Percentiles rank a stretch among this genome's conserved stretches.
Conservation (phyloP, 2,329 filamentous ascomycete genomes). For the Westerdykella aurantiaca region DNA sequence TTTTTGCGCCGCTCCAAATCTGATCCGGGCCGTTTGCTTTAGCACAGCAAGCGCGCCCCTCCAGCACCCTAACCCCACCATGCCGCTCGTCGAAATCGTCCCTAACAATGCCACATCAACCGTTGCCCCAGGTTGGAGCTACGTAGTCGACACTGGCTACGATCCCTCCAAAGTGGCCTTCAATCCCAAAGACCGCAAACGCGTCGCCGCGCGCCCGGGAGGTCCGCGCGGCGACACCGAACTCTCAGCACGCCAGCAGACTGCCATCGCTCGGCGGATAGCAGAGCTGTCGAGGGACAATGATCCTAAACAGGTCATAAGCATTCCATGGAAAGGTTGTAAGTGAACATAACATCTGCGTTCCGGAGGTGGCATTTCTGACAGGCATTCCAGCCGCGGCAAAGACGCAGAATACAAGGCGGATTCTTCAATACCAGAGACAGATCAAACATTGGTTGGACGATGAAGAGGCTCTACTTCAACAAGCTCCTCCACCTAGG, state of each 20-base stretch:
- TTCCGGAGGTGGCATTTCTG: not conserved
- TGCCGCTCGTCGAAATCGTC: conserved; percentile 76
- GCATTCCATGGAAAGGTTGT: conserved; percentile 26
- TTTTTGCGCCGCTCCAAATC: no score
- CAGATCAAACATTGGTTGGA: conserved; percentile 78
- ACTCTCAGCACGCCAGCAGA: conserved; percentile 73
- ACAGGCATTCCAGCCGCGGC: conserved; percentile 15
- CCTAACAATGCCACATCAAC: conserved; percentile 59
- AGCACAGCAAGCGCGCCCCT: not conserved
- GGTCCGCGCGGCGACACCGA: conserved; percentile 47
- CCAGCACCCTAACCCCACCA: conserved; percentile 22
- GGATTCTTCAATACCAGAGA: conserved; percentile 74
- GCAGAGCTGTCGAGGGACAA: conserved; percentile 73
- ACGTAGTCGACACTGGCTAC: conserved; percentile 69
- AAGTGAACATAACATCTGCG: not conserved
- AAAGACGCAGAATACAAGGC: conserved; percentile 60
- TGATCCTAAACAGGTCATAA: conserved; percentile 49
- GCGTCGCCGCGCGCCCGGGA: conserved; percentile 48
- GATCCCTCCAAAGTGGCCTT: conserved; percentile 52
- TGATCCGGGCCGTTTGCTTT: no score
- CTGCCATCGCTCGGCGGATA: conserved; percentile 74
- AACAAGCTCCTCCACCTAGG: conserved; percentile 17
- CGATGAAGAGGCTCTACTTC: conserved; percentile 62
- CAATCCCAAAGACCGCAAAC: conserved; percentile 57
- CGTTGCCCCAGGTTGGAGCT: conserved; percentile 82